A percentile compares a stretch with the other conserved stretches of the same genome.
Evolutionary conservation across 257 asterid genomes (phyloP).

Genomic region (Ilex asprella): DNA sequence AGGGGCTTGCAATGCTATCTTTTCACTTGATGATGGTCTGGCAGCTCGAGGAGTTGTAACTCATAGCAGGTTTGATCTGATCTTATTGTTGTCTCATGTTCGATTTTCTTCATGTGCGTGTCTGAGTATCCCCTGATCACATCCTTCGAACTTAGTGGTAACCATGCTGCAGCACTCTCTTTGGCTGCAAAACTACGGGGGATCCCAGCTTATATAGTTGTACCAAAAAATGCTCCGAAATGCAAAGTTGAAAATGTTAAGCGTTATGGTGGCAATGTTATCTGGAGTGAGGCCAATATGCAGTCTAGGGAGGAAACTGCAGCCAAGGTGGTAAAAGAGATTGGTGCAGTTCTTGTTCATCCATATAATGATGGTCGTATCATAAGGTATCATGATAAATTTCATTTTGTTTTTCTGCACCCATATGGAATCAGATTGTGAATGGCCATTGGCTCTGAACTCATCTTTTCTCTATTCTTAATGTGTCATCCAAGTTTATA

Average conservation of each 20-base stretch:
- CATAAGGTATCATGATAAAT: slow-evolving; percentile 48
- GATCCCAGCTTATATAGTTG: slow-evolving; percentile 75
- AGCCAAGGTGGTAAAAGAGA: slow-evolving; percentile 55
- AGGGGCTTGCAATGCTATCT: slow-evolving; percentile 95
- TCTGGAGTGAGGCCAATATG: slow-evolving; percentile 69
- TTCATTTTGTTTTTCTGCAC: not conserved
- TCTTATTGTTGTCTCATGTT: slow-evolving; percentile 1
- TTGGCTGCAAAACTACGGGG: slow-evolving; percentile 92
- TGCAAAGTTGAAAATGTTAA: slow-evolving; percentile 90
- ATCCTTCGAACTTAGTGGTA: slow-evolving; percentile 49
- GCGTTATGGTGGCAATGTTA: slow-evolving; percentile 79
- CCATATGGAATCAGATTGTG: not conserved
- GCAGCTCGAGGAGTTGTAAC: slow-evolving; percentile 87
- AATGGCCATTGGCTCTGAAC: no score
- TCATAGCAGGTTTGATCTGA: slow-evolving; percentile 69
- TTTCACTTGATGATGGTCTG: slow-evolving; percentile 67
- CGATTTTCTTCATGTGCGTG: slow-evolving; percentile 4
- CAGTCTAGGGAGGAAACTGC: slow-evolving; percentile 81
- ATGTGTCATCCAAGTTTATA: no score
- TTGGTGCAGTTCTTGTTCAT: slow-evolving; percentile 76
- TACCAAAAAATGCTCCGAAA: slow-evolving; percentile 80
- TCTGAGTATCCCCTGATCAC: slow-evolving; percentile 23
- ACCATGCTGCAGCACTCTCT: slow-evolving; percentile 96
- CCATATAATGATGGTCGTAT: slow-evolving; percentile 82
- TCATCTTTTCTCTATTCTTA: no score